A percentile compares a stretch with the other conserved stretches of the same genome.
Conservation (phyloP, 768 basidiomycete species). For the Filobasidium floriforme region DNA sequence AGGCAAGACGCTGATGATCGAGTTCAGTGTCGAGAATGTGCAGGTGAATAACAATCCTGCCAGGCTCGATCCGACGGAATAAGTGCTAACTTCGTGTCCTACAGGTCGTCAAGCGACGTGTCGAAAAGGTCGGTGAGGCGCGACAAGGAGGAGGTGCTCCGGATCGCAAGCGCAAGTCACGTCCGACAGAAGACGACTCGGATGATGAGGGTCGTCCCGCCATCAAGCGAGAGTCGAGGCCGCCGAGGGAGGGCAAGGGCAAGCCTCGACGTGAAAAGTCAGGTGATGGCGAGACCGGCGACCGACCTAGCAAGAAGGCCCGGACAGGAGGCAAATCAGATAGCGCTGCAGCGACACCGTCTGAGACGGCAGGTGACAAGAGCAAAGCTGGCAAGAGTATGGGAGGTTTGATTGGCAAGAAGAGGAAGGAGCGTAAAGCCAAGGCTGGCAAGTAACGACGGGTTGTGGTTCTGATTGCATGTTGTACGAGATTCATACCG, state of each 20-base stretch:
- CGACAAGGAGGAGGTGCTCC: conserved; percentile 10
- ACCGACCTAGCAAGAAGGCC: conserved; percentile 13
- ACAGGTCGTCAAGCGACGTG: conserved; percentile 63
- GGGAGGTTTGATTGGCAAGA: conserved; percentile 70
- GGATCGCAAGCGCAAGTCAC: conserved; percentile 23
- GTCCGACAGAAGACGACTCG: conserved; percentile 33
- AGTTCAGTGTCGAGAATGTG: conserved; percentile 92
- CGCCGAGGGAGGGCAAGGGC: conserved; percentile 21
- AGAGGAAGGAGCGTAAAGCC: conserved; percentile 62
- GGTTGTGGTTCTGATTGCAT: neutral
- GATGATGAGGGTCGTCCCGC: conserved; percentile 23
- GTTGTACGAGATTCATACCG: neutral
- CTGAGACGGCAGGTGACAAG: conserved; percentile 11
- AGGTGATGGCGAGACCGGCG: conserved; percentile 23
- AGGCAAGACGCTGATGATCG: conserved; percentile 65
- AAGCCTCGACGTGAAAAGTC: conserved; percentile 29
- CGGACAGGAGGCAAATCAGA: conserved; percentile 26
- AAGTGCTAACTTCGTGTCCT: neutral
- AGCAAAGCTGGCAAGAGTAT: conserved; percentile 44
- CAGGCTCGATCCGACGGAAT: too few species aligned
- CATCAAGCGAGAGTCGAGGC: conserved; percentile 14
- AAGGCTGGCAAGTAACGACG: conserved; percentile 20
- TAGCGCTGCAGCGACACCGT: conserved; percentile 42
- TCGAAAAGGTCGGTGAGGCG: conserved; percentile 46
- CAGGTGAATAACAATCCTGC: conserved; percentile 54